Evolutionary conservation across 2,329 filamentous ascomycete species (phyloP).

Genomic region (Alternaria tenuissima): DNA sequence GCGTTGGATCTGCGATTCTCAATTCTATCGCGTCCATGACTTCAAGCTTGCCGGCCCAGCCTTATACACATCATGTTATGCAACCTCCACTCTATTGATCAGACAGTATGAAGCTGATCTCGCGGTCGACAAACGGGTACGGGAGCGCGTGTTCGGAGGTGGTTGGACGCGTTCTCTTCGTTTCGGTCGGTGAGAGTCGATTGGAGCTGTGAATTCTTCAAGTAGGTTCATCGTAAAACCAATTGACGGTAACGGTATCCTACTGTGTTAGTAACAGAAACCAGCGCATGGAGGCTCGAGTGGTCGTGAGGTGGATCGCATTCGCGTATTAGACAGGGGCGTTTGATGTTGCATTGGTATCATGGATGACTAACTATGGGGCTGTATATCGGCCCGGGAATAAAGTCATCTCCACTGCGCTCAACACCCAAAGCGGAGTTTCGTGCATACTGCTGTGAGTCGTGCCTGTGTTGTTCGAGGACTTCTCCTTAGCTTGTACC

Average conservation of each 20-base stretch:
- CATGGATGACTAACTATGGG: background rate
- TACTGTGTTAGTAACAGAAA: background rate
- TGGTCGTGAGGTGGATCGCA: background rate
- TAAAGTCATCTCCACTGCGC: background rate
- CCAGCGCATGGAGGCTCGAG: background rate
- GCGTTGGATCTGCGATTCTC: background rate
- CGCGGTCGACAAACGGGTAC: background rate
- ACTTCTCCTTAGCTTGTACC: background rate
- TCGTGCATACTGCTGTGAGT: background rate
- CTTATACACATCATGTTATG: background rate
- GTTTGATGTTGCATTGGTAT: background rate
- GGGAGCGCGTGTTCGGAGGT: background rate
- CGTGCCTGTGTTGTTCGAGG: background rate
- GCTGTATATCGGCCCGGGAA: background rate
- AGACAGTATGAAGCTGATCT: background rate
- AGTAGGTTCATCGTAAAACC: background rate
- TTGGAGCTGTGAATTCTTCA: too few relatives aligned
- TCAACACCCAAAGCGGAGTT: background rate
- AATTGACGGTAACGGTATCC: accelerated
- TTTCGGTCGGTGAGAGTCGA: background rate
- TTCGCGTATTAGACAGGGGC: background rate
- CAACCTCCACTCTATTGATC: too few relatives aligned
- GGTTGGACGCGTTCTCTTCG: background rate
- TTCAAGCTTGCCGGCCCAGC: background rate
- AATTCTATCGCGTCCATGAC: background rate